These are phyloP conservation scores for Ophiostoma montium DNA, from an alignment of 2,329 filamentous ascomycete genomes.

Conservation along the genomic window DNA sequence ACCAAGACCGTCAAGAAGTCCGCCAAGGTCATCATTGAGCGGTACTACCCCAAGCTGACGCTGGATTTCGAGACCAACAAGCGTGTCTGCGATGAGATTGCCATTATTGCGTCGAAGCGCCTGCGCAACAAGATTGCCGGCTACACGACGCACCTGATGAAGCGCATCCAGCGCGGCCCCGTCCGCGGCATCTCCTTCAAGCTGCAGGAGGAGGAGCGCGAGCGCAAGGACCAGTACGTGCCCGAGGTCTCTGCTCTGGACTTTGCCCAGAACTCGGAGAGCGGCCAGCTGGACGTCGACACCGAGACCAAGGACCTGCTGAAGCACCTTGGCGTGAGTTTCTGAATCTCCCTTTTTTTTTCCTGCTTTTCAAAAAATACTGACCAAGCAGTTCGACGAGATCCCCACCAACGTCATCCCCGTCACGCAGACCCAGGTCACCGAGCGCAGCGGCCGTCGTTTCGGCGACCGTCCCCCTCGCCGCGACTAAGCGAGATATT, in stretches of 20 bases:
- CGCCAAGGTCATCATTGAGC: slow-evolving; percentile 99
- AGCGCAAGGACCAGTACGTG: slow-evolving; percentile 99
- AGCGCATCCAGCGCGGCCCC: slow-evolving; percentile 98
- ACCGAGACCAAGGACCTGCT: slow-evolving; percentile 97
- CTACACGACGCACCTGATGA: slow-evolving; percentile 98
- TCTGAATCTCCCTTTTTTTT: background rate
- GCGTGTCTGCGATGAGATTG: slow-evolving; percentile 93
- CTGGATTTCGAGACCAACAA: slow-evolving; percentile 98
- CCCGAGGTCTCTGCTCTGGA: slow-evolving; percentile 97
- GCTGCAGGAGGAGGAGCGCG: slow-evolving; percentile 99
- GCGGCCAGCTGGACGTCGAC: slow-evolving; percentile 87
- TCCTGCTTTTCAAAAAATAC: background rate
- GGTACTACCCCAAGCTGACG: slow-evolving; percentile 93
- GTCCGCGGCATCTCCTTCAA: slow-evolving; percentile 99
- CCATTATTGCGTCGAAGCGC: slow-evolving; percentile 97
- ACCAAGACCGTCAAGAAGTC: slow-evolving; percentile 59
- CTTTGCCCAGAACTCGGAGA: slow-evolving; percentile 89
- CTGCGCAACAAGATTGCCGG: slow-evolving; percentile 98
- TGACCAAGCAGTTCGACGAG: slow-evolving; percentile 66
- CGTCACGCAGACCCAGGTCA: slow-evolving; percentile 75
- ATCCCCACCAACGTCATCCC: slow-evolving; percentile 93
- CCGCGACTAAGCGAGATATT: slow-evolving; percentile 26
- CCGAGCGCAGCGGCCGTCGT: slow-evolving; percentile 52
- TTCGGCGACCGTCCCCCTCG: slow-evolving; percentile 29
- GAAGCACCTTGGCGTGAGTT: slow-evolving; percentile 95